Conservation (phyloP, 176 grass and related monocot species). For the Aechmea fasciata region DNA sequence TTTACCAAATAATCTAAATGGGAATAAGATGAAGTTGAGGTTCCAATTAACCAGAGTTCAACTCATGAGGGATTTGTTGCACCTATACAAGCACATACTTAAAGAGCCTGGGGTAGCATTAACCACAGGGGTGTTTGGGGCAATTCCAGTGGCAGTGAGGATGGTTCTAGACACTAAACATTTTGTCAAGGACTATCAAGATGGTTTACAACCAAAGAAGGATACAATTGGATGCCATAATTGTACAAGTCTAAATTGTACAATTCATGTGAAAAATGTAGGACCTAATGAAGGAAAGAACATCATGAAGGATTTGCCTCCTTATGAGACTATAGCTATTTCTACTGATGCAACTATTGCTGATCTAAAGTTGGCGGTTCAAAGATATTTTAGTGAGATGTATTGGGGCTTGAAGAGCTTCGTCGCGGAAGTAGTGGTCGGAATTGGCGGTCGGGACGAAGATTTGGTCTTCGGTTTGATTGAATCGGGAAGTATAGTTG, state of each 20-base stretch:
- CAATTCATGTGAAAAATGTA: conserved; percentile 31
- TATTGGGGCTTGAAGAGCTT: conserved; percentile 62
- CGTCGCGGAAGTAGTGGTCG: conserved; percentile 38
- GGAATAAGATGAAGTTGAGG: conserved; percentile 49
- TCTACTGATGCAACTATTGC: conserved; percentile 57
- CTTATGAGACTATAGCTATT: conserved; percentile 53
- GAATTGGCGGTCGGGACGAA: conserved; percentile 23
- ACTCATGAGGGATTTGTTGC: conserved; percentile 52
- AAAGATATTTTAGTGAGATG: conserved; percentile 59
- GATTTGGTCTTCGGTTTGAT: conserved; percentile 28
- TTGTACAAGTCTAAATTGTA: conserved; percentile 49
- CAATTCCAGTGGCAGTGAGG: conserved; percentile 42
- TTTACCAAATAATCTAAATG: conserved; percentile 28
- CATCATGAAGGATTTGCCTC: conserved; percentile 11
- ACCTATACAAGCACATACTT: conserved; percentile 51
- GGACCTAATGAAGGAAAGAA: conserved; percentile 14
- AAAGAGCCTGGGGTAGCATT: conserved; percentile 34
- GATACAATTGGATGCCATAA: conserved; percentile 17
- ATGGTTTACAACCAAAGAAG: conserved; percentile 17
- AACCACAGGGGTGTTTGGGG: conserved; percentile 30
- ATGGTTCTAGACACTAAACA: conserved; percentile 68
- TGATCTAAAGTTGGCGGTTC: conserved; percentile 62
- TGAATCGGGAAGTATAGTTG: conserved; percentile 30
- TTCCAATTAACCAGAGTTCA: conserved; percentile 62
- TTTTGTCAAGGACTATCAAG: conserved; percentile 65